phyloP scores from a whole-genome alignment of 2,329 filamentous ascomycete species.

The Dactylella cylindrospora region DNA sequence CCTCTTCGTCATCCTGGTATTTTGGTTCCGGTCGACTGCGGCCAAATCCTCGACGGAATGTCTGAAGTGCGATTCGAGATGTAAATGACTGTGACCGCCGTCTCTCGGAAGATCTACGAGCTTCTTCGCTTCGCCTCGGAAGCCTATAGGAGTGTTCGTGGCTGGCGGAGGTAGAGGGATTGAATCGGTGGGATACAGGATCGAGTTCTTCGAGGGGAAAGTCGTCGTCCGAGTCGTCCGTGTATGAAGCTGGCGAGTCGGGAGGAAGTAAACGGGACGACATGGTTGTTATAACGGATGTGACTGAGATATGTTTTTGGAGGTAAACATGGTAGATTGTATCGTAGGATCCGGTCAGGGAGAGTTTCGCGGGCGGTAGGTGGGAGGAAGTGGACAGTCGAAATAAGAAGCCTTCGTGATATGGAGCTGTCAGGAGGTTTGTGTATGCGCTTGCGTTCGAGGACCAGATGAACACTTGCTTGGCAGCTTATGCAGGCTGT shows the following conservation, averaged over 20 bases:
- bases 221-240: slow-evolving; percentile 70
- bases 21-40: slow-evolving; percentile 39
- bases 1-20: slow-evolving; percentile 12
- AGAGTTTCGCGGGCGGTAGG: background rate
- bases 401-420: background rate
- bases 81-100: slow-evolving; percentile 50
- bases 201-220: slow-evolving; percentile 79
- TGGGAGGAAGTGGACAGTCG: background rate
- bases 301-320: background rate
- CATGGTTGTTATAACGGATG: slow-evolving; percentile 20
- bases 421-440: background rate
- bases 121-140: slow-evolving; percentile 42
- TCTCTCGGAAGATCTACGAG: slow-evolving; percentile 48
- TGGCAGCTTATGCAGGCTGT: slow-evolving; percentile 23
- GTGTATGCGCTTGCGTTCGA: background rate
- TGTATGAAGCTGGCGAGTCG: slow-evolving; percentile 66
- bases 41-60: slow-evolving; percentile 40
- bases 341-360: slow-evolving; percentile 17
- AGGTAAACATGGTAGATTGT: slow-evolving; percentile 21
- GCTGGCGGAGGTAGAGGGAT: slow-evolving; percentile 41
- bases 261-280: slow-evolving; percentile 54
- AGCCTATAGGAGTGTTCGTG: slow-evolving; percentile 40
- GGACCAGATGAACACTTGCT: background rate
- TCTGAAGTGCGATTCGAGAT: slow-evolving; percentile 51
- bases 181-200: slow-evolving; percentile 55